A percentile compares a stretch with the other conserved stretches of the same genome.
Conservation (phyloP, 768 basidiomycete genomes). For the Strobilomyces dryophilus region DNA sequence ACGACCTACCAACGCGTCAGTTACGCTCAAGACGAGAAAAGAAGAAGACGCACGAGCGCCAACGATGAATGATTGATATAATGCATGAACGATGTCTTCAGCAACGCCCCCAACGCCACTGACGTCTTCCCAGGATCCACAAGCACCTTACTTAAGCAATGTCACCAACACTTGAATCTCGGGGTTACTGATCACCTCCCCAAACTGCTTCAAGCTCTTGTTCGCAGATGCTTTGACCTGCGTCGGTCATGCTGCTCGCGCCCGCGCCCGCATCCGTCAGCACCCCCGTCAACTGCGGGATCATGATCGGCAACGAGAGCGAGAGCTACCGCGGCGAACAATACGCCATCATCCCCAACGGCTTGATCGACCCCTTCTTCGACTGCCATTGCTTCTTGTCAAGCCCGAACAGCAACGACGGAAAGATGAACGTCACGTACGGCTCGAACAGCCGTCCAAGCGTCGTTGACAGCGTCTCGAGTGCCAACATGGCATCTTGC, state of each 20-base stretch:
- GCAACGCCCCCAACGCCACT: conserved; percentile 72
- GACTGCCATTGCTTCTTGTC: conserved; percentile 99
- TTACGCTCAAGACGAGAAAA: background rate
- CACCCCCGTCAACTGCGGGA: conserved; percentile 91
- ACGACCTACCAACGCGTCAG: conserved; percentile 58
- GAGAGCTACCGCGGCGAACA: conserved; percentile 95
- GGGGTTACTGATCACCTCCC: conserved; percentile 96
- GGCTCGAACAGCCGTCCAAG: conserved; percentile 93
- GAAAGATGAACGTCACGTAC: conserved; percentile 81
- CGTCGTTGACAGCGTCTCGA: conserved; percentile 84
- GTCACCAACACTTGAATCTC: conserved; percentile 90
- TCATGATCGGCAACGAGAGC: conserved; percentile 91
- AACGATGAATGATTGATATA: conserved; percentile 97
- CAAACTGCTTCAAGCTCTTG: conserved; percentile 94
- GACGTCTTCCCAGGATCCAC: conserved; percentile 93
- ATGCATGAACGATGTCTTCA: conserved; percentile 96
- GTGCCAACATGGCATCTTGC: conserved; percentile 93
- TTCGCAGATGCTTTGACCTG: conserved; percentile 93
- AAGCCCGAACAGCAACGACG: conserved; percentile 81
- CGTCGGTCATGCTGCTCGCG: no score
- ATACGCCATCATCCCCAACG: conserved; percentile 98
- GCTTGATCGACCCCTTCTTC: conserved; percentile 95
- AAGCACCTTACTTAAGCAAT: conserved; percentile 88
- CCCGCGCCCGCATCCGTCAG: conserved; percentile 97
- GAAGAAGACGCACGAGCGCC: conserved; percentile 60